A percentile compares a stretch with the other conserved stretches of the same genome.
Conservation (phyloP, 169 alveolate species). For the Fabrea salina region DNA sequence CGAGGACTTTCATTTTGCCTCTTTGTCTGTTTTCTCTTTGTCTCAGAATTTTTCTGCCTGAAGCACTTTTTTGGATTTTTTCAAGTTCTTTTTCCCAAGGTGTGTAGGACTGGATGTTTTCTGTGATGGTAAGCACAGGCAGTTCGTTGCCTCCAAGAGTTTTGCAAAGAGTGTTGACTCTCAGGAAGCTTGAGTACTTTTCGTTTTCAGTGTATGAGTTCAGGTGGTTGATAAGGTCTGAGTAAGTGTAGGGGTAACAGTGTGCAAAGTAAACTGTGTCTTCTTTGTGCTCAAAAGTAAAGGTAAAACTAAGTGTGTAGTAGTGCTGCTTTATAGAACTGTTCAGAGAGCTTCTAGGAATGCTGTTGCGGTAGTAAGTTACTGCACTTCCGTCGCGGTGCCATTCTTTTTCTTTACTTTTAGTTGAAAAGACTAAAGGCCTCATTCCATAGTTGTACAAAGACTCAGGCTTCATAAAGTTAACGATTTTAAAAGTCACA, state of each 20-base stretch:
- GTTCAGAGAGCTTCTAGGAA: conserved; percentile 37
- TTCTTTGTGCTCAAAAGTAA: conserved; percentile 53
- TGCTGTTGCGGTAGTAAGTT: conserved; percentile 43
- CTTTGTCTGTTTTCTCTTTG: background rate
- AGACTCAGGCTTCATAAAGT: conserved; percentile 71
- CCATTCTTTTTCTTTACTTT: conserved; percentile 50
- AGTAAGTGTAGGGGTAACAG: conserved; percentile 79
- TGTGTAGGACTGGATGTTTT: background rate
- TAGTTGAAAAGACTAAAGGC: conserved; percentile 54
- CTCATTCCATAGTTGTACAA: conserved; percentile 82
- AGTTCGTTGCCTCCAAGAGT: conserved; percentile 84
- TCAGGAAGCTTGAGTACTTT: background rate
- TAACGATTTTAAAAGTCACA: conserved; percentile 64
- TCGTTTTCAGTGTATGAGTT: conserved; percentile 30
- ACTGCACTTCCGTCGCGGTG: conserved; percentile 55
- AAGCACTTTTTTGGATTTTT: background rate
- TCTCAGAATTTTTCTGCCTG: background rate
- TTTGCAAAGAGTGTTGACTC: conserved; percentile 65
- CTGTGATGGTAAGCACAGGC: conserved; percentile 72
- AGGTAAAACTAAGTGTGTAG: conserved; percentile 78
- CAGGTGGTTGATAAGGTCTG: conserved; percentile 55
- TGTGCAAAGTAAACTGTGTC: conserved; percentile 82
- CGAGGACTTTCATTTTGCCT: background rate
- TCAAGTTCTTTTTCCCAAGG: conserved; percentile 7
- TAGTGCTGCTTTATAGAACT: conserved; percentile 25